A percentile compares a stretch with the other conserved stretches of the same genome.
Evolutionary conservation across 768 basidiomycete genomes (phyloP).

Genomic region (Mrakia frigida): DNA sequence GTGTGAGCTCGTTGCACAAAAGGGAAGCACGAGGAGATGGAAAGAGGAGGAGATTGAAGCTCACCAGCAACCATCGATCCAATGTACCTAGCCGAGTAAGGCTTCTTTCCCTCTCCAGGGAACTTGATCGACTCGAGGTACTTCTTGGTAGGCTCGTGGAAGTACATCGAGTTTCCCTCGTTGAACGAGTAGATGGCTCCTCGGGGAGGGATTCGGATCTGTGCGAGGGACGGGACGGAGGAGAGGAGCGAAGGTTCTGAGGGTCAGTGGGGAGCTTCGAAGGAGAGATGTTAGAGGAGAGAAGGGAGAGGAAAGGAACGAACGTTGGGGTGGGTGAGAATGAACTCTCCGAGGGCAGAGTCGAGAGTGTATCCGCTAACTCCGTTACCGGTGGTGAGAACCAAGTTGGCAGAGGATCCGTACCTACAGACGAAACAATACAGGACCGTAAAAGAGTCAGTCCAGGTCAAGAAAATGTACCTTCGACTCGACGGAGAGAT

Average conservation of each 20-base stretch:
- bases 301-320: slow-evolving; percentile 36
- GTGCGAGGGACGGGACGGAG: neutral
- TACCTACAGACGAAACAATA: slow-evolving; percentile 50
- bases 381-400: slow-evolving; percentile 87
- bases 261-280: neutral
- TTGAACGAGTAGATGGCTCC: slow-evolving; percentile 99
- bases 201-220: slow-evolving; percentile 87
- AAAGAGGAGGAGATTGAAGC: neutral
- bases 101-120: slow-evolving; percentile 46
- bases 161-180: slow-evolving; percentile 95
- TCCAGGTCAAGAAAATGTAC: neutral
- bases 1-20: neutral
- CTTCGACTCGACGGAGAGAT: neutral
- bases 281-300: neutral
- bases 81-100: slow-evolving; percentile 60
- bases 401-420: slow-evolving; percentile 94
- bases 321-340: slow-evolving; percentile 93
- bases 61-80: slow-evolving; percentile 84
- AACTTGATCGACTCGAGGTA: slow-evolving; percentile 67
- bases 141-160: slow-evolving; percentile 66
- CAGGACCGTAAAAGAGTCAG: neutral
- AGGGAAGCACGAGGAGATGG: neutral
- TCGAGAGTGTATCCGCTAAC: slow-evolving; percentile 99
- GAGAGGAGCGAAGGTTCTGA: neutral
- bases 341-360: slow-evolving; percentile 91